phyloP scores from a whole-genome alignment of 1,284 basidiomycete genomes.

The Melampsora abietis-canadensis region DNA sequence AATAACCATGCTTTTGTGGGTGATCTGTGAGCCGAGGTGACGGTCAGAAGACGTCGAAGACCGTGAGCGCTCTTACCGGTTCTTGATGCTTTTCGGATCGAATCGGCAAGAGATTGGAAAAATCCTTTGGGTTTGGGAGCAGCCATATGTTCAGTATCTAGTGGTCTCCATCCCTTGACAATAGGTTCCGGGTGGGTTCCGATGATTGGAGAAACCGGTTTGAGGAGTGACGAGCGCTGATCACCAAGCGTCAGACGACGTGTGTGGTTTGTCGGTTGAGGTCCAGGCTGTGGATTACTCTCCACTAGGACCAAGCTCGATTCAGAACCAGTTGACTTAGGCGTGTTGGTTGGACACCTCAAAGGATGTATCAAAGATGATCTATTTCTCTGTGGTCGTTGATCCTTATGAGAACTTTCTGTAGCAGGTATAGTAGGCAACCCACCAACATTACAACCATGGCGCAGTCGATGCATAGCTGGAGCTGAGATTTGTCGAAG shows the following conservation, averaged over 20 bases:
- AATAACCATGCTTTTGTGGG: neutral
- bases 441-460: slow-evolving; percentile 5
- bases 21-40: neutral
- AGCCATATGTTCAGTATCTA: neutral
- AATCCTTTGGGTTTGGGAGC: neutral
- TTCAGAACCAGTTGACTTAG: neutral
- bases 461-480: neutral
- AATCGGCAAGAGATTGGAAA: neutral
- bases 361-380: neutral
- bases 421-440: neutral
- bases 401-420: neutral
- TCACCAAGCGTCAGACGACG: neutral
- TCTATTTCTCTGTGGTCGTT: too few species aligned
- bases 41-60: neutral
- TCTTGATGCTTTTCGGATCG: neutral
- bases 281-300: neutral
- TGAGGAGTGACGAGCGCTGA: neutral
- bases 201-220: neutral
- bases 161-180: neutral
- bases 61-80: neutral
- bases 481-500: neutral
- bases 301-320: slow-evolving; percentile 2
- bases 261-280: neutral
- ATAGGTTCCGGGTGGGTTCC: neutral
- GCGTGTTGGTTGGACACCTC: neutral